A percentile compares a stretch with the other conserved stretches of the same genome.
phyloP scores from a whole-genome alignment of 139 green algal species.

The Picochlorum sp. region DNA sequence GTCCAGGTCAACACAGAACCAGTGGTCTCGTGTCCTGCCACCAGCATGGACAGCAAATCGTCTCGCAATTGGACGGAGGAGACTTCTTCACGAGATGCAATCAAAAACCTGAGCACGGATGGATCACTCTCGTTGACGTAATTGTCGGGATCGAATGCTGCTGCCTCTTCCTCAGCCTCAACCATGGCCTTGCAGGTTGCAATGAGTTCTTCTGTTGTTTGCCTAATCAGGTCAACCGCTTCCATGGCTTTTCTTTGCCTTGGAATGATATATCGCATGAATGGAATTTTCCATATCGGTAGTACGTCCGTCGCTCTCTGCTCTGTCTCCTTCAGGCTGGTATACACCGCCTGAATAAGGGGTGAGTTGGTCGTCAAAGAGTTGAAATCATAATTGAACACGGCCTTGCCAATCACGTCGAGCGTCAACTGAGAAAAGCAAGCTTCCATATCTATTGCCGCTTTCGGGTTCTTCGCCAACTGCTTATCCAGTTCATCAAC shows the following conservation, averaged over 20 bases:
- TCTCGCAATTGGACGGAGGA: conserved; percentile 78
- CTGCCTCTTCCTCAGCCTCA: conserved; percentile 74
- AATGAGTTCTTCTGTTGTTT: conserved; percentile 85
- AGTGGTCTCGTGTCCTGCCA: conserved; percentile 99
- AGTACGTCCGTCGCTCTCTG: conserved; percentile 89
- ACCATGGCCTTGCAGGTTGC: conserved; percentile 82
- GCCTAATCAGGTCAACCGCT: conserved; percentile 85
- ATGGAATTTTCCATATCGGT: conserved; percentile 85
- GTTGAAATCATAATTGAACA: conserved; percentile 99
- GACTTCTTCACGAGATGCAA: conserved; percentile 90
- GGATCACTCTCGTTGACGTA: conserved; percentile 90
- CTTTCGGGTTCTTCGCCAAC: conserved; percentile 13
- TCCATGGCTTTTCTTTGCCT: conserved; percentile 60
- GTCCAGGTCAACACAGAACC: conserved; percentile 95
- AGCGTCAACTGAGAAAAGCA: conserved; percentile 93
- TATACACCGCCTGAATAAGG: conserved; percentile 96
- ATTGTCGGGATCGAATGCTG: conserved; percentile 43
- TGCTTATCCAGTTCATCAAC: conserved; percentile 61
- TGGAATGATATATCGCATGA: conserved; percentile 48
- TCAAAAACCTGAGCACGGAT: conserved; percentile 90
- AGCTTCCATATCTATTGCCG: conserved; percentile 88
- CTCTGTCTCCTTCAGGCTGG: conserved; percentile 96
- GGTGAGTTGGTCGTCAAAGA: conserved; percentile 69
- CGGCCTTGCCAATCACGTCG: conserved; percentile 93
- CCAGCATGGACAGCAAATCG: conserved; percentile 97